A percentile compares a stretch with the other conserved stretches of the same genome.
phyloP scores from a whole-genome alignment of 2,329 filamentous ascomycete genomes.

The Sarocladium oryzae region DNA sequence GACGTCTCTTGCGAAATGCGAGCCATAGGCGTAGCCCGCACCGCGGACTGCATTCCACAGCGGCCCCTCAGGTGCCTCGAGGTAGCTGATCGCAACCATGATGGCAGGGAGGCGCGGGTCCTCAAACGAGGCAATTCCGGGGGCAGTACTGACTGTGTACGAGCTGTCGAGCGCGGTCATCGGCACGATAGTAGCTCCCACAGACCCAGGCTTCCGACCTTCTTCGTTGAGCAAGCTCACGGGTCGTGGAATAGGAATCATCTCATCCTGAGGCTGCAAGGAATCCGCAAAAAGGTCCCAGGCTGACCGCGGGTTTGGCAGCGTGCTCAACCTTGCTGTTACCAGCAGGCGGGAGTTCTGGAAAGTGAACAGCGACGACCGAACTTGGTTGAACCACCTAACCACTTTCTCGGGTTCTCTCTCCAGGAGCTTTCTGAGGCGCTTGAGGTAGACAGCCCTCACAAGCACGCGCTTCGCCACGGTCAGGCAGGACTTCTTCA shows the following conservation, averaged over 20 bases:
- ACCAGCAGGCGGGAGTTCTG: slow-evolving; percentile 83
- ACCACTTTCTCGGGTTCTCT: slow-evolving; percentile 71
- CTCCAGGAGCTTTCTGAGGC: slow-evolving; percentile 73
- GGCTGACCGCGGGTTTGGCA: slow-evolving; percentile 67
- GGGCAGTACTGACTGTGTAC: slow-evolving; percentile 69
- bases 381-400: slow-evolving; percentile 68
- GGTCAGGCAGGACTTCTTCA: slow-evolving; percentile 66
- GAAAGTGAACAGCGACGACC: slow-evolving; percentile 70
- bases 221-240: slow-evolving; percentile 67
- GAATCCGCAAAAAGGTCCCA: slow-evolving; percentile 56
- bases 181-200: slow-evolving; percentile 72
- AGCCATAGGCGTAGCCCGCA: slow-evolving; percentile 87
- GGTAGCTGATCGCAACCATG: slow-evolving; percentile 82
- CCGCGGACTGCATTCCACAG: slow-evolving; percentile 92
- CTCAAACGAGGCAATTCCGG: slow-evolving; percentile 66
- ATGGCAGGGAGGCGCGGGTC: slow-evolving; percentile 77
- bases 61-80: slow-evolving; percentile 89
- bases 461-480: slow-evolving; percentile 78
- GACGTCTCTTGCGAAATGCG: slow-evolving; percentile 68
- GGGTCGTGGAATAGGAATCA: slow-evolving; percentile 66
- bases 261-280: slow-evolving; percentile 29
- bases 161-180: slow-evolving; percentile 92
- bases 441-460: slow-evolving; percentile 79
- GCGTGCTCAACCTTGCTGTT: slow-evolving; percentile 69
- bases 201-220: slow-evolving; percentile 67